Conservation (phyloP, 129 eudicot species). For the Escallonia rubra region DNA sequence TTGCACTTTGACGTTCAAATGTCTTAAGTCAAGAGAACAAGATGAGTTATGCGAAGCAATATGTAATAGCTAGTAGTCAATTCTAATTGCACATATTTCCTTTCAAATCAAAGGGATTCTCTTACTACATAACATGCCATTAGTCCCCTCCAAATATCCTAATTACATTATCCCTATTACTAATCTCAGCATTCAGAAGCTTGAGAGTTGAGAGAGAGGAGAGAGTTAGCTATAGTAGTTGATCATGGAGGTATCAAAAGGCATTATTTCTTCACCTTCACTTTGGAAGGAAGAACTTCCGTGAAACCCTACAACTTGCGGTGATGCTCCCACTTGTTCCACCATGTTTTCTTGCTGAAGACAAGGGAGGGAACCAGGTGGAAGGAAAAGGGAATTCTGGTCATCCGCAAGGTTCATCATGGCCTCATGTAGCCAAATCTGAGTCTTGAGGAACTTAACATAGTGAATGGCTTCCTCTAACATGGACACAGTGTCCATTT, state of each 20-base stretch:
- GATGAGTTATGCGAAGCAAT: too few species aligned
- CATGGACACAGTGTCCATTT: slow-evolving; percentile 85
- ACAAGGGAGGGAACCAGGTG: neutral
- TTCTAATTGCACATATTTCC: too few species aligned
- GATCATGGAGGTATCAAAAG: slow-evolving; percentile 14
- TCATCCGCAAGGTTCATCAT: slow-evolving; percentile 23
- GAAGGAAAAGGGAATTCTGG: neutral
- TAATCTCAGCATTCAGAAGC: too few species aligned
- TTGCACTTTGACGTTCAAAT: too few species aligned
- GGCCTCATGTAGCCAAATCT: slow-evolving; percentile 62
- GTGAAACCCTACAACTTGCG: neutral
- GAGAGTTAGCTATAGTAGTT: neutral
- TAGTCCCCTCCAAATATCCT: neutral
- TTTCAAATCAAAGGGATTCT: neutral
- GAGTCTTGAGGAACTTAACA: slow-evolving; percentile 75
- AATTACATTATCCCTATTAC: neutral
- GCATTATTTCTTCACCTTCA: neutral
- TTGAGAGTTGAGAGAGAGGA: too few species aligned
- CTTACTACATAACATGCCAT: neutral
- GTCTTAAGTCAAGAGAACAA: too few species aligned
- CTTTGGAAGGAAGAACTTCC: neutral
- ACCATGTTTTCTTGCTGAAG: neutral
- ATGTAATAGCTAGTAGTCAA: too few species aligned
- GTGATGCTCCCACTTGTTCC: neutral
- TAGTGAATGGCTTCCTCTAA: slow-evolving; percentile 80